Conservation (phyloP, 2,329 filamentous ascomycete genomes). For the Aspergillus neotritici region DNA sequence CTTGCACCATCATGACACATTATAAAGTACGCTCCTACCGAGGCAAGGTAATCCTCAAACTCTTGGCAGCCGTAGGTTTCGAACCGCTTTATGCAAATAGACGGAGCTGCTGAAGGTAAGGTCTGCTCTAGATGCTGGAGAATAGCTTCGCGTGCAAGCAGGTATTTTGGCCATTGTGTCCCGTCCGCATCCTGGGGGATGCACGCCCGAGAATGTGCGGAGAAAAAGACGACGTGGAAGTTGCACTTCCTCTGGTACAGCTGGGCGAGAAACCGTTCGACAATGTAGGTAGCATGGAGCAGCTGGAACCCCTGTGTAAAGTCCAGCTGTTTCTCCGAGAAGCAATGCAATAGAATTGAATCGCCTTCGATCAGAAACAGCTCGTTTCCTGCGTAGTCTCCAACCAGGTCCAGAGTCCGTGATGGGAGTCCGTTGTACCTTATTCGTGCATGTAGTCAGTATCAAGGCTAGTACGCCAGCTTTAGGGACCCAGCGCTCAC, state of each 20-base stretch:
- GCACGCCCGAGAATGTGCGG: constrained; percentile 48
- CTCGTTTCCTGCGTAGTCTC: constrained; percentile 70
- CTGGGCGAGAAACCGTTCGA: constrained; percentile 60
- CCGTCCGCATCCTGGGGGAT: constrained; percentile 42
- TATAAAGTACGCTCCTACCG: constrained; percentile 58
- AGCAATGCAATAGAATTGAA: constrained; percentile 60
- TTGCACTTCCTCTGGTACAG: constrained; percentile 60
- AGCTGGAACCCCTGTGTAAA: constrained; percentile 62
- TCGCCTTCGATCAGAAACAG: constrained; percentile 69
- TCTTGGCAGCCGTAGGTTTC: constrained; percentile 29
- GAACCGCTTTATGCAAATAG: constrained; percentile 26
- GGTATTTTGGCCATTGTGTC: constrained; percentile 47
- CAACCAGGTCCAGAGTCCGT: constrained; percentile 59
- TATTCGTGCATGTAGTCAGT: too few relatives aligned
- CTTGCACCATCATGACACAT: constrained; percentile 60
- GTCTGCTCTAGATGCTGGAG: constrained; percentile 56
- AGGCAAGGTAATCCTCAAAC: constrained; percentile 53
- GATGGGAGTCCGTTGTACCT: constrained; percentile 42
- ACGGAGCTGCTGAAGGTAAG: constrained; percentile 32
- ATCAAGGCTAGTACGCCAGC: too few relatives aligned
- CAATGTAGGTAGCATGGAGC: constrained; percentile 62
- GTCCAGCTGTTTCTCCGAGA: constrained; percentile 59
- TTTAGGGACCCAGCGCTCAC: too few relatives aligned
- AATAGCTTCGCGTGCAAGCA: constrained; percentile 58
- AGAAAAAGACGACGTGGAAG: constrained; percentile 67